phyloP scores from a whole-genome alignment of 768 basidiomycete species.

The Termitomyces sp. region DNA sequence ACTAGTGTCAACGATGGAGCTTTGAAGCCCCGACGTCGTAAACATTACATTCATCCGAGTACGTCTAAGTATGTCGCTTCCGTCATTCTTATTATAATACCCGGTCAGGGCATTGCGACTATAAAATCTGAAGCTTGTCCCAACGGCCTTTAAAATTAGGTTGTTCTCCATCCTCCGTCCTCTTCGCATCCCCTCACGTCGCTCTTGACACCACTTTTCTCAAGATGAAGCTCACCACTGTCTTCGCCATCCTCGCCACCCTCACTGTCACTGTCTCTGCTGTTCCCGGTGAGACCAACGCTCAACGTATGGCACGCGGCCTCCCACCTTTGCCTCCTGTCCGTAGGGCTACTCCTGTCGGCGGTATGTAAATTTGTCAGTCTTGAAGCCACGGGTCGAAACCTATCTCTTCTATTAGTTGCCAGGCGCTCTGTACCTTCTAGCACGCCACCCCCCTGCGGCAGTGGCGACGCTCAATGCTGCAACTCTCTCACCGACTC shows the following conservation, averaged over 20 bases:
- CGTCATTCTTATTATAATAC: constrained; percentile 3
- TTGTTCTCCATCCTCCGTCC: constrained; percentile 6
- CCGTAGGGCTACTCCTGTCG: constrained; percentile 30
- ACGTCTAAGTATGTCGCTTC: constrained; percentile 16
- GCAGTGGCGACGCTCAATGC: constrained; percentile 41
- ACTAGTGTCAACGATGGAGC: constrained; percentile 1
- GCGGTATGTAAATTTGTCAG: constrained; percentile 21
- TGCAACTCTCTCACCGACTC: constrained; percentile 31
- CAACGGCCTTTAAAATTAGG: not conserved
- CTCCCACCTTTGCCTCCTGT: constrained; percentile 45
- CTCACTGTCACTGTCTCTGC: constrained; percentile 34
- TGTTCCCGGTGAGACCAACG: constrained; percentile 43
- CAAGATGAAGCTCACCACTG: constrained; percentile 38
- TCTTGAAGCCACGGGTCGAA: not conserved
- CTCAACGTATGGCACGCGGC: constrained; percentile 48
- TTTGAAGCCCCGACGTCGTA: no score
- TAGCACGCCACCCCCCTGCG: constrained; percentile 28
- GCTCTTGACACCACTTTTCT: constrained; percentile 9
- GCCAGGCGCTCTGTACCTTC: constrained; percentile 37
- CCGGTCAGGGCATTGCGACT: constrained; percentile 5
- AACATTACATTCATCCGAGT: not conserved
- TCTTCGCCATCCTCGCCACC: constrained; percentile 35
- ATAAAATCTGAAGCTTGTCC: constrained; percentile 5
- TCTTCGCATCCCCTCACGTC: constrained; percentile 9
- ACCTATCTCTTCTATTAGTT: constrained; percentile 19